These are phyloP conservation scores for Aureobasidium subglaciale DNA, from an alignment of 2,329 filamentous ascomycete species.

Conservation along the genomic window DNA sequence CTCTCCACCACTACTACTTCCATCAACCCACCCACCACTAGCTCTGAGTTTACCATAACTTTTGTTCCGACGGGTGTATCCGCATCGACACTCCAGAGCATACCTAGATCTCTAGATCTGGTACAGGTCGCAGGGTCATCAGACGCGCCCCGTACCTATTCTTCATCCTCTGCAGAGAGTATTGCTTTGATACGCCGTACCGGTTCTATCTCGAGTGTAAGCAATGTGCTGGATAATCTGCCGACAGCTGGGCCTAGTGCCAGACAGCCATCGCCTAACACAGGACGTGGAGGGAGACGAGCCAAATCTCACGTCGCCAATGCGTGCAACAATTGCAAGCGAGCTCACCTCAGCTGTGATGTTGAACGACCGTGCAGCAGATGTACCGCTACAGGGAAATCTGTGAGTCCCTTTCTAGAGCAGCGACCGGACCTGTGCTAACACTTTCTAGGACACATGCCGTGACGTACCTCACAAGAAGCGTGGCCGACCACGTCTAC, in stretches of 20 bases:
- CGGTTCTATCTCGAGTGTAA: background rate
- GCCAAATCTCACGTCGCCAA: conserved; percentile 66
- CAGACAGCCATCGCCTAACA: background rate
- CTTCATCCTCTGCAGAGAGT: conserved; percentile 16
- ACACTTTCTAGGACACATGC: conserved; percentile 56
- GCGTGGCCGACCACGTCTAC: conserved; percentile 66
- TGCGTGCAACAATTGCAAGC: conserved; percentile 79
- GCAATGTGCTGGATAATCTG: conserved; percentile 4
- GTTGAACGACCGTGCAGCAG: conserved; percentile 70
- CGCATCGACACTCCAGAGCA: background rate
- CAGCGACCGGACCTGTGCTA: background rate
- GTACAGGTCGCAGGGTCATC: background rate
- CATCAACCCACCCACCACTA: background rate
- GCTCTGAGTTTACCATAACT: background rate
- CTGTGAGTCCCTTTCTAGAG: conserved; percentile 34
- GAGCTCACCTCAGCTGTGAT: conserved; percentile 64
- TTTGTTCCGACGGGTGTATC: background rate
- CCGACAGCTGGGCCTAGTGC: conserved; percentile 13
- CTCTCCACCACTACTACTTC: background rate
- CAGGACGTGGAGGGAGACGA: conserved; percentile 22
- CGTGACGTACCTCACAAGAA: conserved; percentile 84
- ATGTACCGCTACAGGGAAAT: conserved; percentile 69
- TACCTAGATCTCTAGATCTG: background rate
- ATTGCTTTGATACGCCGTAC: conserved; percentile 20
- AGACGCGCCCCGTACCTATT: conserved; percentile 1